phyloP scores from a whole-genome alignment of 257 asterid species.

The Solanum chmielewskii region DNA sequence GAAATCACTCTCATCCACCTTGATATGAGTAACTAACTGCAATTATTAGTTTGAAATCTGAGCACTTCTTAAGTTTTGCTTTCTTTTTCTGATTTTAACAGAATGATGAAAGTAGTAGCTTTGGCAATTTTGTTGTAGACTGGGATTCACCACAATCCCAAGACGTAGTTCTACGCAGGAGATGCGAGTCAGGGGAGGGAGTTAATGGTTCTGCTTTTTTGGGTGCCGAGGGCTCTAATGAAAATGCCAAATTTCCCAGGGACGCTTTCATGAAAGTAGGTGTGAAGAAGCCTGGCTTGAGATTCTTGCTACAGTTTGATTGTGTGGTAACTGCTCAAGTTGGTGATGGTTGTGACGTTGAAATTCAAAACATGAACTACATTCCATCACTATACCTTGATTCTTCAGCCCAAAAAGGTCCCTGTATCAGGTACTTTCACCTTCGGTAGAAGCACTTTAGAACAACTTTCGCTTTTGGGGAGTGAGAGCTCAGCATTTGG shows the following conservation, averaged over 20 bases:
- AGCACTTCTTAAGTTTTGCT: neutral
- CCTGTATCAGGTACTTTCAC: slow-evolving; percentile 48
- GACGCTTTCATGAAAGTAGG: slow-evolving; percentile 75
- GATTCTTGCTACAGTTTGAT: slow-evolving; percentile 75
- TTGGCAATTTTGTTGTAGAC: slow-evolving; percentile 60
- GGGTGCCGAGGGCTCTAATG: slow-evolving; percentile 26
- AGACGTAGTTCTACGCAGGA: slow-evolving; percentile 64
- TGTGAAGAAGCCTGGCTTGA: slow-evolving; percentile 66
- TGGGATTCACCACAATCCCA: slow-evolving; percentile 59
- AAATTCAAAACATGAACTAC: slow-evolving; percentile 44
- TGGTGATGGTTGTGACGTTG: slow-evolving; percentile 21
- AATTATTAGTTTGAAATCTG: neutral
- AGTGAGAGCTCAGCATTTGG: neutral
- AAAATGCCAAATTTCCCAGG: slow-evolving; percentile 27
- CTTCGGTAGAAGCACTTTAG: neutral
- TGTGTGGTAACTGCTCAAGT: slow-evolving; percentile 46
- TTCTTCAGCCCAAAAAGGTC: slow-evolving; percentile 45
- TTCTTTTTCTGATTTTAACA: slow-evolving; percentile 1
- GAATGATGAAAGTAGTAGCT: slow-evolving; percentile 41
- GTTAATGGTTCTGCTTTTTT: slow-evolving; percentile 72
- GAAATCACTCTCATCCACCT: neutral
- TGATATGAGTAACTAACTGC: neutral
- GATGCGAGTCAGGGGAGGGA: slow-evolving; percentile 68
- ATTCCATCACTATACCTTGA: slow-evolving; percentile 31
- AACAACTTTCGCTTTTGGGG: neutral